These are phyloP conservation scores for Amanita rimosa DNA, from an alignment of 768 basidiomycete species.

Conservation along the genomic window DNA sequence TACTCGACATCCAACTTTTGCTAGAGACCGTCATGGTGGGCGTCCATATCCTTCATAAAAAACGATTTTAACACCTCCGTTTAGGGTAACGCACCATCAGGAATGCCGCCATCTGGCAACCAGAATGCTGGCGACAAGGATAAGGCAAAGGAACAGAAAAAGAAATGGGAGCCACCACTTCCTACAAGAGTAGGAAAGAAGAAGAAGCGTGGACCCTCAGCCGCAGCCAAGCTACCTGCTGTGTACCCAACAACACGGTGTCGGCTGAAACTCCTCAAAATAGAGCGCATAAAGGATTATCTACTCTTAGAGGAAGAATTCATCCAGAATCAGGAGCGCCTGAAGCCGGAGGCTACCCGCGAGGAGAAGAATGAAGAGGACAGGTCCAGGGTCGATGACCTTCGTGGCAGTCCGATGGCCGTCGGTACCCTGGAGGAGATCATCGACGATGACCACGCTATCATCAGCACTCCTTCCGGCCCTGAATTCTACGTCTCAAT, in stretches of 20 bases:
- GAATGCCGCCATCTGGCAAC: conserved; percentile 29
- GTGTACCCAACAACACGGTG: conserved; percentile 94
- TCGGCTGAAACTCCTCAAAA: conserved; percentile 88
- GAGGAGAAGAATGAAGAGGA: conserved; percentile 98
- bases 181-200: conserved; percentile 97
- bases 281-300: conserved; percentile 98
- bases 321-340: conserved; percentile 81
- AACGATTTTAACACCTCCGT: neutral
- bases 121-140: conserved; percentile 32
- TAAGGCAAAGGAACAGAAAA: conserved; percentile 46
- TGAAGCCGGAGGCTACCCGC: conserved; percentile 76
- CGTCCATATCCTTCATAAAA: neutral
- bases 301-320: conserved; percentile 93
- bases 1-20: conserved; percentile 6
- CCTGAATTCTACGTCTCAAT: conserved; percentile 97
- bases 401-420: conserved; percentile 95
- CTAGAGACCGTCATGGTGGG: conserved; percentile 18
- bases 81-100: conserved; percentile 73
- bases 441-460: conserved; percentile 98
- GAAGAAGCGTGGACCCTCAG: conserved; percentile 88
- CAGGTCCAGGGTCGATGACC: conserved; percentile 82
- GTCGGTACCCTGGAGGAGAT: conserved; percentile 97
- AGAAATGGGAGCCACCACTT: conserved; percentile 98
- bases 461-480: conserved; percentile 88
- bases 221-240: conserved; percentile 83